phyloP scores from a whole-genome alignment of 2,329 filamentous ascomycete species.

The Helotiales sp. region DNA sequence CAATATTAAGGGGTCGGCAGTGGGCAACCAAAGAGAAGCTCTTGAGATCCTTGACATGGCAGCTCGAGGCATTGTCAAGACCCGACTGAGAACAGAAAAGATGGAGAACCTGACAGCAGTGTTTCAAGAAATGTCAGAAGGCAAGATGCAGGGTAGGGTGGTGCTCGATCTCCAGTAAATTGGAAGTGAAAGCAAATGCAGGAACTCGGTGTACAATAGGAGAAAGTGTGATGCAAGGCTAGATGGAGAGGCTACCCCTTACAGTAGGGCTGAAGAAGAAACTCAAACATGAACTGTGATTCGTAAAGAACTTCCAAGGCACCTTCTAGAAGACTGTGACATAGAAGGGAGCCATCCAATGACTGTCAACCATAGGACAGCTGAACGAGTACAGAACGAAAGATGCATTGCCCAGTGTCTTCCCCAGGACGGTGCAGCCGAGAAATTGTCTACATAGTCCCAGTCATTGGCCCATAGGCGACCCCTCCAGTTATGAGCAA shows the following conservation, averaged over 20 bases:
- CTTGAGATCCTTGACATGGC: constrained; percentile 49
- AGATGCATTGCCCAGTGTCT: not conserved
- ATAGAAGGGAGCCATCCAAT: not conserved
- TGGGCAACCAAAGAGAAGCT: constrained; percentile 51
- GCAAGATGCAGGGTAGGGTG: constrained; percentile 45
- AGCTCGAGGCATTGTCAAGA: constrained; percentile 46
- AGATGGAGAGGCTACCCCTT: not conserved
- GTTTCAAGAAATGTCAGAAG: constrained; percentile 45
- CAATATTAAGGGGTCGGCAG: constrained; percentile 49
- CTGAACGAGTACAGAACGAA: not conserved
- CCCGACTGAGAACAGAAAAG: constrained; percentile 45
- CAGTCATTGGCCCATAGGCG: not conserved
- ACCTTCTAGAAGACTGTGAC: not conserved
- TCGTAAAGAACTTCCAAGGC: not conserved
- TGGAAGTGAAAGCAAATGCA: not conserved
- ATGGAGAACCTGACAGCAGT: constrained; percentile 47
- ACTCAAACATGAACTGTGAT: not conserved
- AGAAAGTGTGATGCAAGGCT: not conserved
- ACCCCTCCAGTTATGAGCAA: not conserved
- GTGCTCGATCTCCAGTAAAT: constrained; percentile 43
- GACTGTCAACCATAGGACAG: not conserved
- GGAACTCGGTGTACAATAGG: not conserved
- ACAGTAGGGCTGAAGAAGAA: constrained; percentile 17
- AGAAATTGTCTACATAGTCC: not conserved
- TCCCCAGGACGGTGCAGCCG: not conserved